Conservation (phyloP, 495 filamentous ascomycete species). For the Neurospora sp. region DNA sequence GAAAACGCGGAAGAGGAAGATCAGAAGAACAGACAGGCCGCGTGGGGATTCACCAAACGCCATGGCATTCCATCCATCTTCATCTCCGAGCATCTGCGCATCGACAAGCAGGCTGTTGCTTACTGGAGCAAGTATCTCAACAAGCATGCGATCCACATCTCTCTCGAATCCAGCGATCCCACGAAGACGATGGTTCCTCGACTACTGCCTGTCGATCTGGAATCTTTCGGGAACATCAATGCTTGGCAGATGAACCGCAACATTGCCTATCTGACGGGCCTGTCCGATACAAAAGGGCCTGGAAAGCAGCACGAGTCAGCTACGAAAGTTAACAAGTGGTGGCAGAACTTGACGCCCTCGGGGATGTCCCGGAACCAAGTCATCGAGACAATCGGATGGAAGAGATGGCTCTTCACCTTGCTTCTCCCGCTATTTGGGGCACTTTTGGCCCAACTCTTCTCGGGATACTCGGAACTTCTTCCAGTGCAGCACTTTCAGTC, state of each 20-base stretch:
- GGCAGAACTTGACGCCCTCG: slow-evolving; percentile 17
- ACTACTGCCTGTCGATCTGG: slow-evolving; percentile 61
- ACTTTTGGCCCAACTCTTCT: slow-evolving; percentile 3
- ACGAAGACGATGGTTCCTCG: slow-evolving; percentile 41
- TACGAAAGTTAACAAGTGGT: slow-evolving; percentile 15
- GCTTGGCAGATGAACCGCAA: slow-evolving; percentile 66
- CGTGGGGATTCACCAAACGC: slow-evolving; percentile 52
- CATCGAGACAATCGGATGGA: background rate
- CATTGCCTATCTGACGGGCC: slow-evolving; percentile 53
- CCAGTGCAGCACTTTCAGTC: background rate
- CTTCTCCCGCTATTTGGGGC: slow-evolving; percentile 10
- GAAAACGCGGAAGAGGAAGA: slow-evolving; percentile 39
- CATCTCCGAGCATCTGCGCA: slow-evolving; percentile 52
- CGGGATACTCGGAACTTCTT: background rate
- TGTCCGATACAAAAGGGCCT: slow-evolving; percentile 22
- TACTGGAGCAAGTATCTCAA: slow-evolving; percentile 18
- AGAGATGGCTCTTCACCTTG: slow-evolving; percentile 5
- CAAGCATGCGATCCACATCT: slow-evolving; percentile 49
- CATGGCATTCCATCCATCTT: slow-evolving; percentile 58
- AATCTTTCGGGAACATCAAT: slow-evolving; percentile 62
- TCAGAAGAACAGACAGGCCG: slow-evolving; percentile 41
- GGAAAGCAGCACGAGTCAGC: slow-evolving; percentile 6
- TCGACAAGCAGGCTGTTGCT: slow-evolving; percentile 25
- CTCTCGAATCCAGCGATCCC: slow-evolving; percentile 51
- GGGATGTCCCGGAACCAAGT: background rate